Conservation (phyloP, 2,329 filamentous ascomycete species). For the Cladosporium sp. region DNA sequence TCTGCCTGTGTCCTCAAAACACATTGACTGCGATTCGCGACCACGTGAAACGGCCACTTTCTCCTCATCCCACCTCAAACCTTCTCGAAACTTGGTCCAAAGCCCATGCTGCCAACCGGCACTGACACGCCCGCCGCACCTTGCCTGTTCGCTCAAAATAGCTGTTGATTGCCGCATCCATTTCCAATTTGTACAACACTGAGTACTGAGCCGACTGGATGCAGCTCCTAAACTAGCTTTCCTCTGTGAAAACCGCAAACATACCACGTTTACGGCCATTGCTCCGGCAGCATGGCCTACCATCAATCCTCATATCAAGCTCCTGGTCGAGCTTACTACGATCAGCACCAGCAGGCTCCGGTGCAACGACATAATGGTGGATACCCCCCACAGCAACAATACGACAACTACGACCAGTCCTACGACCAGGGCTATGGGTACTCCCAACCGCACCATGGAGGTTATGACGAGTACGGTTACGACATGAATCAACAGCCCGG, state of each 20-base stretch:
- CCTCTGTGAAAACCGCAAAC: background rate
- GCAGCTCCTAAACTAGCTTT: background rate
- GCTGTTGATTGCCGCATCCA: too few relatives aligned
- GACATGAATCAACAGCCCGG: conserved; percentile 2
- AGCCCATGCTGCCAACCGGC: background rate
- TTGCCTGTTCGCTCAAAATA: too few relatives aligned
- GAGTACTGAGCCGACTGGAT: background rate
- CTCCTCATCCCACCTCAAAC: background rate
- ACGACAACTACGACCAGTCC: conserved; percentile 17
- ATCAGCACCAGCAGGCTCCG: conserved; percentile 7
- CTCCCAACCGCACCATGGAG: conserved; percentile 1
- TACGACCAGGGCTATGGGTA: conserved; percentile 18
- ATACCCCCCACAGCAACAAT: conserved; percentile 14
- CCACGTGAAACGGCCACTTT: background rate
- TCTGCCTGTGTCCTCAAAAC: too few relatives aligned
- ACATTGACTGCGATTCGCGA: too few relatives aligned
- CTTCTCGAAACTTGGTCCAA: background rate
- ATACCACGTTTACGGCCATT: background rate
- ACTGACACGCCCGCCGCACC: background rate
- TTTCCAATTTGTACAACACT: background rate
- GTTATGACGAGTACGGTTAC: background rate
- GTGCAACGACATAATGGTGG: conserved; percentile 17
- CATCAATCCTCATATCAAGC: conserved; percentile 22
- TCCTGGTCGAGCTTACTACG: conserved; percentile 18
- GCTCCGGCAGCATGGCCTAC: conserved; percentile 21